Evolutionary conservation across 2,329 filamentous ascomycete genomes (phyloP), one percentile per base, ranked within the genome.

Genomic region (Cladosporium sphaerospermum): DNA sequence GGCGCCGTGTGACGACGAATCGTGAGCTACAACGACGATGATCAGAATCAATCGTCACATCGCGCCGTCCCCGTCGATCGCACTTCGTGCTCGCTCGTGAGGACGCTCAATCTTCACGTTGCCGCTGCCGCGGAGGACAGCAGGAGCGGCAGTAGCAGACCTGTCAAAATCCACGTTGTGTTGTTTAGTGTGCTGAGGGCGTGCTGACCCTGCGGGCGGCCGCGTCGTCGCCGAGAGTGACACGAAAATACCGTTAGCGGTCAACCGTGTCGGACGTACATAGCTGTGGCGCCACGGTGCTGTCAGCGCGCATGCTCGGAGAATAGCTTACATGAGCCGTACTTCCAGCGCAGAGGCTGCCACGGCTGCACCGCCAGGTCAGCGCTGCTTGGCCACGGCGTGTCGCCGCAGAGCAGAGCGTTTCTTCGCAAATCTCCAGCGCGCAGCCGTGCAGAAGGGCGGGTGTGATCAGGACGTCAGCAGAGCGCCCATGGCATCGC

Each of bases 161-260:
- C 45, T 48, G 45, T 48, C 45, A 48, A 48, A 40, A 28, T 14
- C 45, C 45, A 48, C 45, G 45, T 48, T 48, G 16, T 48, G 16
- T 13, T 18, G 9, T 28, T 3, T 18, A 18, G 23, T 41, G 9
- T 36, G 19, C 32, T 18, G 45, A 19, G 36, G 41, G 45, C 45
- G 31, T 41, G 36, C 45, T 48, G n/a, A 28, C 34, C 16, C 19
- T 34, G 19, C 36, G 45, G 45, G 41, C 23, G 19, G 14, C 19
- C 32, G 45, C 45, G 41, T 28, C 18, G 45, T 19, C 13, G 45
- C 39, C 36, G 45, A 19, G 41, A 16, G 45, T 40, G 4, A 36
- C 16, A 45, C 44, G n/a, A 16, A 16, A 34, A 36, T 18, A 14
- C 45, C 36, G 45, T 31, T 48, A 39, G 34, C 34, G 39, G 16